Conservation (phyloP, 768 basidiomycete genomes). For the Phylloporus sp. region DNA sequence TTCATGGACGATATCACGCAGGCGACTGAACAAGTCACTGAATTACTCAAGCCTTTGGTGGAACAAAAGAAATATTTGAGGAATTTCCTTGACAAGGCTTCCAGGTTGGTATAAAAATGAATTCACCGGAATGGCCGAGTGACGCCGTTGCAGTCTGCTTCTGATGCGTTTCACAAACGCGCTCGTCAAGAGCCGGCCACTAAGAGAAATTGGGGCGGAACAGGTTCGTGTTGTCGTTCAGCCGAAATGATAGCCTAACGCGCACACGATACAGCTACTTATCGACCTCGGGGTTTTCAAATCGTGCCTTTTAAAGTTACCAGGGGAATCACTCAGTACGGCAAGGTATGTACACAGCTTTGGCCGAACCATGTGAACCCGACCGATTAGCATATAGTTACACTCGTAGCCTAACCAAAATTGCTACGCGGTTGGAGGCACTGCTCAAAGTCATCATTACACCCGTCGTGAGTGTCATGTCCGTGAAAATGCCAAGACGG, state of each 20-base stretch:
- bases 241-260: background rate
- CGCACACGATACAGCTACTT: constrained; percentile 50
- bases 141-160: constrained; percentile 52
- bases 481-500: background rate
- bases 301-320: constrained; percentile 74
- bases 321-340: constrained; percentile 60
- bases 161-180: constrained; percentile 85
- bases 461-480: constrained; percentile 59
- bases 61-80: constrained; percentile 94
- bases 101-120: constrained; percentile 51
- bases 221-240: constrained; percentile 48
- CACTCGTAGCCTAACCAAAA: constrained; percentile 74
- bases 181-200: constrained; percentile 83
- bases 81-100: constrained; percentile 91
- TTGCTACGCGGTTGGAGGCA: constrained; percentile 78
- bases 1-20: constrained; percentile 76
- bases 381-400: constrained; percentile 48
- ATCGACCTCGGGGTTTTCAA: constrained; percentile 90
- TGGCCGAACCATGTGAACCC: constrained; percentile 3
- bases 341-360: constrained; percentile 46
- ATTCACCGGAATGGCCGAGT: background rate
- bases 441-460: constrained; percentile 94
- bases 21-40: constrained; percentile 70
- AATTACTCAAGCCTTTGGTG: constrained; percentile 70
- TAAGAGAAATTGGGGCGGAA: constrained; percentile 92